Evolutionary conservation across 768 basidiomycete species (phyloP).

Genomic region (Rubroboletus pulcherrimus): DNA sequence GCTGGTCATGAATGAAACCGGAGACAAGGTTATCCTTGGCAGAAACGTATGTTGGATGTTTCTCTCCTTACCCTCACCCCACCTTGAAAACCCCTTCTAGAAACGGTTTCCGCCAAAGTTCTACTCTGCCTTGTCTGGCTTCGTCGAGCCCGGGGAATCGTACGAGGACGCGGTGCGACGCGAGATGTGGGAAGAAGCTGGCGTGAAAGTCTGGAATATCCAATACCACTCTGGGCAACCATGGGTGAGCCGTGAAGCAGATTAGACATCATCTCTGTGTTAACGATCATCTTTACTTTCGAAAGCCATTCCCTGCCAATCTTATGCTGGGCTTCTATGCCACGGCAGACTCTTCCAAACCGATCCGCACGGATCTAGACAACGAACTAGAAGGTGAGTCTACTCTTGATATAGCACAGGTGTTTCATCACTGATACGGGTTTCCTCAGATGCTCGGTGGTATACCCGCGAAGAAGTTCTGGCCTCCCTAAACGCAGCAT

Average conservation of each 20-base stretch:
- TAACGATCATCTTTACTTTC: not conserved
- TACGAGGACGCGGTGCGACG: slow-evolving; percentile 91
- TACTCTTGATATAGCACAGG: not conserved
- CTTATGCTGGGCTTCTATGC: slow-evolving; percentile 91
- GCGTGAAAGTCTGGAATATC: slow-evolving; percentile 80
- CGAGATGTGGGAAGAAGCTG: slow-evolving; percentile 96
- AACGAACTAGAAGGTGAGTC: slow-evolving; percentile 84
- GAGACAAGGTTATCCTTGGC: slow-evolving; percentile 84
- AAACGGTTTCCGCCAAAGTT: slow-evolving; percentile 64
- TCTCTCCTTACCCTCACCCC: not conserved
- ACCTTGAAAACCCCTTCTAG: slow-evolving; percentile 30
- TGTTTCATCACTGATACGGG: not conserved
- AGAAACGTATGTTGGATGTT: slow-evolving; percentile 56
- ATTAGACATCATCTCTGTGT: not conserved
- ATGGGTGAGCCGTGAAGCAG: slow-evolving; percentile 53
- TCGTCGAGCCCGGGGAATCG: slow-evolving; percentile 90
- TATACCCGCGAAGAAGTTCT: slow-evolving; percentile 74
- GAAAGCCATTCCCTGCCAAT: slow-evolving; percentile 84
- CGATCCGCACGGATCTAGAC: slow-evolving; percentile 82
- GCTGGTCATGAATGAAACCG: slow-evolving; percentile 74
- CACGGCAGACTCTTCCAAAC: slow-evolving; percentile 65
- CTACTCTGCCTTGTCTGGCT: slow-evolving; percentile 91
- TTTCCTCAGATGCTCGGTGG: slow-evolving; percentile 78
- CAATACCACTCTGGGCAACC: slow-evolving; percentile 84
- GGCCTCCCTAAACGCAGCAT: slow-evolving; percentile 43